Evolutionary conservation across 352 stramenopile genomes (phyloP).

Genomic region (Globisporangium solare): DNA sequence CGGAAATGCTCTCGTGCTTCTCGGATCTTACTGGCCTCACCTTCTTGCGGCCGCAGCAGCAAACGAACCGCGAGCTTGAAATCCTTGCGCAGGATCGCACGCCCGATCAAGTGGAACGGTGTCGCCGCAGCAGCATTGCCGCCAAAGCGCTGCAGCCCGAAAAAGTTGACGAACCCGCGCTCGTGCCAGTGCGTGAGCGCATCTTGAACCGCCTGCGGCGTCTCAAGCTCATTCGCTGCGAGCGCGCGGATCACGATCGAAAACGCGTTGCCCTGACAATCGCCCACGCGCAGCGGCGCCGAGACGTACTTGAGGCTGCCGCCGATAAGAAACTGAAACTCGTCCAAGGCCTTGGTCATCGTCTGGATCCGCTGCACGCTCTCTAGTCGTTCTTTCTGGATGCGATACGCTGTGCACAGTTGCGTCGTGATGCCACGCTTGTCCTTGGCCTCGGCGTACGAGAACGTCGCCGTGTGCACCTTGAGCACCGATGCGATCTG

Average conservation of each 20-base stretch:
- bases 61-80: slow-evolving; percentile 91
- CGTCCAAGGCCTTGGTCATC: slow-evolving; percentile 36
- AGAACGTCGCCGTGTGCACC: slow-evolving; percentile 69
- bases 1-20: slow-evolving; percentile 75
- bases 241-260: slow-evolving; percentile 91
- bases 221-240: slow-evolving; percentile 46
- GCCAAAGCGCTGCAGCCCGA: slow-evolving; percentile 94
- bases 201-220: slow-evolving; percentile 21
- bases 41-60: slow-evolving; percentile 84
- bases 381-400: slow-evolving; percentile 59
- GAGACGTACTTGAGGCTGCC: slow-evolving; percentile 90
- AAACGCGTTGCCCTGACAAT: slow-evolving; percentile 92
- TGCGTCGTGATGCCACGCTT: slow-evolving; percentile 96
- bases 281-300: slow-evolving; percentile 80
- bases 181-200: slow-evolving; percentile 44
- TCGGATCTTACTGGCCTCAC: slow-evolving; percentile 78
- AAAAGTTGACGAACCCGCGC: slow-evolving; percentile 96
- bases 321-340: slow-evolving; percentile 85
- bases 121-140: slow-evolving; percentile 56
- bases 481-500: slow-evolving; percentile 76
- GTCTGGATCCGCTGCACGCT: slow-evolving; percentile 27
- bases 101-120: slow-evolving; percentile 80
- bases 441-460: slow-evolving; percentile 96
- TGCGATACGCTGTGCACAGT: slow-evolving; percentile 89
- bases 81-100: slow-evolving; percentile 91